These are phyloP conservation scores for Helotiales sp. DNA, from an alignment of 2,329 filamentous ascomycete genomes.

Conservation along the genomic window DNA sequence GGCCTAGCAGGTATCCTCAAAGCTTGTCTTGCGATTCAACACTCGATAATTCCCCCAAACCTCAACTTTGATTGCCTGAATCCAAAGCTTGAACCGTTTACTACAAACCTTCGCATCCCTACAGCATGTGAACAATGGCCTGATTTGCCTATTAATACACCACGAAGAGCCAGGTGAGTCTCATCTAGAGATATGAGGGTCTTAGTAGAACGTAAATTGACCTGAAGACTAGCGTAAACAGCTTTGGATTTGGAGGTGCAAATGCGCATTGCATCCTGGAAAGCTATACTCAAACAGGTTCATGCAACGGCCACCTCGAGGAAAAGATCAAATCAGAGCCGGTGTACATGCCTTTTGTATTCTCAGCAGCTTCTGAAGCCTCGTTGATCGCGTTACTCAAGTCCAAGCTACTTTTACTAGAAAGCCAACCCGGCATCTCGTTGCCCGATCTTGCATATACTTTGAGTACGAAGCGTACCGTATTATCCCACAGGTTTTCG, in stretches of 20 bases:
- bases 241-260: slow-evolving; percentile 28
- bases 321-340: too few relatives aligned
- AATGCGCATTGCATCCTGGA: slow-evolving; percentile 24
- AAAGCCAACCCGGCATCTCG: too few relatives aligned
- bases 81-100: not conserved
- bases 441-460: too few relatives aligned
- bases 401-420: too few relatives aligned
- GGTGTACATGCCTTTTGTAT: slow-evolving; percentile 5
- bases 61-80: slow-evolving; percentile 35
- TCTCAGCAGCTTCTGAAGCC: slow-evolving; percentile 5
- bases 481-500: too few relatives aligned
- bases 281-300: too few relatives aligned
- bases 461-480: too few relatives aligned
- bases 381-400: too few relatives aligned
- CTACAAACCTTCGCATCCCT: slow-evolving; percentile 1
- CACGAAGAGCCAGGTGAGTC: slow-evolving; percentile 19
- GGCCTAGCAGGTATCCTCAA: slow-evolving; percentile 34
- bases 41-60: slow-evolving; percentile 32
- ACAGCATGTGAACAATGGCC: slow-evolving; percentile 13
- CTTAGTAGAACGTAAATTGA: too few relatives aligned
- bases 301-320: too few relatives aligned
- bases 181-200: too few relatives aligned
- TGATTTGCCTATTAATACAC: not conserved
- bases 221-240: too few relatives aligned
- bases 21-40: slow-evolving; percentile 28